These are phyloP conservation scores for Mortierella sp. DNA, from an alignment of 371 early-diverging fungal genomes.

Conservation along the genomic window DNA sequence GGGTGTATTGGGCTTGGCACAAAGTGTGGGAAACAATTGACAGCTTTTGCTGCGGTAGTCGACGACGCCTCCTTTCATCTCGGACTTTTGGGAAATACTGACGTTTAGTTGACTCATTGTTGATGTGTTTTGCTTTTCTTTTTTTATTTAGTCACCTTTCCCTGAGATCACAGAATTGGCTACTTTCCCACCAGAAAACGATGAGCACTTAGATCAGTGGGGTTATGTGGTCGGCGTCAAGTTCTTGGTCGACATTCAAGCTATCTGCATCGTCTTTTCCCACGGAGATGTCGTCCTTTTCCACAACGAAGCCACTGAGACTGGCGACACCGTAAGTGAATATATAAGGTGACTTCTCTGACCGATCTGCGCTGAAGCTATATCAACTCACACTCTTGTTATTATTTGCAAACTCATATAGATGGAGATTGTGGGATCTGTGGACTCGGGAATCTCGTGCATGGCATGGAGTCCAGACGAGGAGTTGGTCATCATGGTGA, in stretches of 20 bases:
- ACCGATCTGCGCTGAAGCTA: neutral
- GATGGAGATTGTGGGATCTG: constrained; percentile 80
- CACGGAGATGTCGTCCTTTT: constrained; percentile 83
- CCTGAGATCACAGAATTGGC: constrained; percentile 53
- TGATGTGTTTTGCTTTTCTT: neutral
- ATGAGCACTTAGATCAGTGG: constrained; percentile 49
- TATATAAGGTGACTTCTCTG: neutral
- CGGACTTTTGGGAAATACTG: neutral
- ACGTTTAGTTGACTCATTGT: neutral
- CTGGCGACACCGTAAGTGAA: constrained; percentile 63
- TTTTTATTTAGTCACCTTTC: constrained; percentile 41
- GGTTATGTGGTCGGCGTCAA: constrained; percentile 67
- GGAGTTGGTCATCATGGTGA: constrained; percentile 87
- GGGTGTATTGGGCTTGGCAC: neutral
- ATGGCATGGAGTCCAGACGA: constrained; percentile 96
- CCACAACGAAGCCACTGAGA: constrained; percentile 65
- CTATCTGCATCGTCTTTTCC: constrained; percentile 73
- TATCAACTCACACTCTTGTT: neutral
- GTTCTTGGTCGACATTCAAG: constrained; percentile 76
- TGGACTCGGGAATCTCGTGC: constrained; percentile 85
- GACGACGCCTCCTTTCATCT: neutral
- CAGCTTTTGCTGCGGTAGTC: neutral
- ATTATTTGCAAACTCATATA: constrained; percentile 5
- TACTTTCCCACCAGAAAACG: constrained; percentile 57
- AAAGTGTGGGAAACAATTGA: too few relatives aligned